Percentiles rank a stretch among this genome's conserved stretches.
phyloP scores from a whole-genome alignment of 176 grass and related monocot species.

The Melocanna baccifera region DNA sequence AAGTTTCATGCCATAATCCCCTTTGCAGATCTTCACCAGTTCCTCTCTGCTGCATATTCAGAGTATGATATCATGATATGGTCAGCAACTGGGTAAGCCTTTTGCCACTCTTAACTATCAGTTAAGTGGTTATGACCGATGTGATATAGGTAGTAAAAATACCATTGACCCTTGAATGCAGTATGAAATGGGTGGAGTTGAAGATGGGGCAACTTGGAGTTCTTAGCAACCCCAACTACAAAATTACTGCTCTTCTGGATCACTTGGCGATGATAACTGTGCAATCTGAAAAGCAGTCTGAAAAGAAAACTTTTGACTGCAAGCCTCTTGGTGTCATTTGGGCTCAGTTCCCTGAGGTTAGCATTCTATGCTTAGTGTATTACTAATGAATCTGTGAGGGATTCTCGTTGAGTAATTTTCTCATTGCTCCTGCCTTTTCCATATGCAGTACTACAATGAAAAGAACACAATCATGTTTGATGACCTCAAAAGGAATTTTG shows the following conservation, averaged over 20 bases:
- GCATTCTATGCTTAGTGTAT: not conserved
- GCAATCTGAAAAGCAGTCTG: constrained; percentile 59
- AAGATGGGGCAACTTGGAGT: constrained; percentile 96
- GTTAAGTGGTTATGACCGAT: constrained; percentile 7
- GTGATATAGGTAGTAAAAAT: not conserved
- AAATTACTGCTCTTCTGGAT: constrained; percentile 96
- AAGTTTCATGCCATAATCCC: constrained; percentile 5
- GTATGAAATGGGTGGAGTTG: constrained; percentile 97
- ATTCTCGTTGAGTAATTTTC: constrained; percentile 7
- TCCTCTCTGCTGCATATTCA: constrained; percentile 83
- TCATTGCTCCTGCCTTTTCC: not conserved
- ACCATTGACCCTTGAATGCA: constrained; percentile 35
- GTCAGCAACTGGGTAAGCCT: constrained; percentile 85
- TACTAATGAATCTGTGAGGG: not conserved
- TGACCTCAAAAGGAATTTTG: constrained; percentile 86
- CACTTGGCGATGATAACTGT: constrained; percentile 98
- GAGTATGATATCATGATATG: constrained; percentile 98
- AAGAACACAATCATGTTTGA: constrained; percentile 97
- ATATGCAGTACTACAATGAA: constrained; percentile 78
- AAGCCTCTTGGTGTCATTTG: constrained; percentile 94
- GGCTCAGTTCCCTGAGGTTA: constrained; percentile 83
- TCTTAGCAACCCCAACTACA: constrained; percentile 81
- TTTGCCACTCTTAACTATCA: not conserved
- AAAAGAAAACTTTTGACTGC: constrained; percentile 75
- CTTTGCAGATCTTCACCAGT: constrained; percentile 87